Conservation (phyloP, 2,329 filamentous ascomycete species). For the Alternaria sp. region DNA sequence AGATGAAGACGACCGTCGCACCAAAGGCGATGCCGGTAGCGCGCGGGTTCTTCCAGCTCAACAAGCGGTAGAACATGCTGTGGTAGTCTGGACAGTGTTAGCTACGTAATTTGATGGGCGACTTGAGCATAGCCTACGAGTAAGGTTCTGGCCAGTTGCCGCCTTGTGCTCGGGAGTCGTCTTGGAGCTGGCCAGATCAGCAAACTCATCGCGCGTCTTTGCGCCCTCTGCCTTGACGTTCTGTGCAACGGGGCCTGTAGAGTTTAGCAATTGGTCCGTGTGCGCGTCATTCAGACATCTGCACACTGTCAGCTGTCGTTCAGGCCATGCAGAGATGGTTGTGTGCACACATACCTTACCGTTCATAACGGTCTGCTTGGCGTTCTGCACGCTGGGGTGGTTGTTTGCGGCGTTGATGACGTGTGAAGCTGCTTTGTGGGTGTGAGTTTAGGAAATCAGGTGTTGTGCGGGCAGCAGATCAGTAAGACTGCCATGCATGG, state of each 20-base stretch:
- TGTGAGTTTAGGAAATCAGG: slow-evolving; percentile 40
- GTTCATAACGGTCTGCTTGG: slow-evolving; percentile 55
- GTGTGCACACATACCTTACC: slow-evolving; percentile 53
- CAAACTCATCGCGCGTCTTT: slow-evolving; percentile 66
- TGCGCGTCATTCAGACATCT: slow-evolving; percentile 30
- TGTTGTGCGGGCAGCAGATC: slow-evolving; percentile 50
- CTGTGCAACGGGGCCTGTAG: slow-evolving; percentile 63
- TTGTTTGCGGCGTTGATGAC: slow-evolving; percentile 60
- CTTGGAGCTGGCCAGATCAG: slow-evolving; percentile 64
- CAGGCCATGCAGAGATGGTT: slow-evolving; percentile 9
- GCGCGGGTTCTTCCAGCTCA: slow-evolving; percentile 73
- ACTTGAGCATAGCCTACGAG: slow-evolving; percentile 56
- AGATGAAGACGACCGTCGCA: slow-evolving; percentile 65
- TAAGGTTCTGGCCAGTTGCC: slow-evolving; percentile 68
- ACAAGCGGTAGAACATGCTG: slow-evolving; percentile 70
- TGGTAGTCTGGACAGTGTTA: slow-evolving; percentile 64
- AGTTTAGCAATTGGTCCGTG: slow-evolving; percentile 39
- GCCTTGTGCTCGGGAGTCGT: slow-evolving; percentile 63
- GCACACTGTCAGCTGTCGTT: slow-evolving; percentile 40
- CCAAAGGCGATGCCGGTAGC: slow-evolving; percentile 69
- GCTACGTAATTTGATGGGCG: slow-evolving; percentile 2
- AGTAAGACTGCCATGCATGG: slow-evolving; percentile 50
- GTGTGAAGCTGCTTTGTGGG: slow-evolving; percentile 57
- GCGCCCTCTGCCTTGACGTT: slow-evolving; percentile 65
- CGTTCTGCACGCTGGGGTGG: slow-evolving; percentile 60